Percentiles rank a stretch among this genome's conserved stretches.
Conservation (phyloP, 2,329 filamentous ascomycete species). For the Orbilia quercus region DNA sequence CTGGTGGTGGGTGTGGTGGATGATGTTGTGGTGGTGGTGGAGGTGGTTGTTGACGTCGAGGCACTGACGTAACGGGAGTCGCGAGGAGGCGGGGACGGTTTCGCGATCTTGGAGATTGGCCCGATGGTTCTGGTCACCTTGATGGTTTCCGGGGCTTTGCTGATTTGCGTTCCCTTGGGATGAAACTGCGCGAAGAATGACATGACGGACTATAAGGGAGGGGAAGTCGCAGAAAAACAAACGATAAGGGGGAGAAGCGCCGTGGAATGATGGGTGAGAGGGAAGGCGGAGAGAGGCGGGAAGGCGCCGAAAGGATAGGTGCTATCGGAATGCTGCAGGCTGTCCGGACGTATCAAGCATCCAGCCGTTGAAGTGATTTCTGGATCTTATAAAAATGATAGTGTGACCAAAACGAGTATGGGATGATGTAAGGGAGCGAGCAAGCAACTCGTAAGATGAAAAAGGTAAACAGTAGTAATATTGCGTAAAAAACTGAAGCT, state of each 20-base stretch:
- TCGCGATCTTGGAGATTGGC: slow-evolving; percentile 35
- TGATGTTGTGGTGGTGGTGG: slow-evolving; percentile 9
- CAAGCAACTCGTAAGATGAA: slow-evolving; percentile 15
- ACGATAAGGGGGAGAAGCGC: slow-evolving; percentile 16
- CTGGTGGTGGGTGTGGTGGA: slow-evolving; percentile 9
- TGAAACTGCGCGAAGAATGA: slow-evolving; percentile 56
- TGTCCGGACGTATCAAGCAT: slow-evolving; percentile 11
- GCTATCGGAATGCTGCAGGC: slow-evolving; percentile 45
- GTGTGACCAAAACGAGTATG: slow-evolving; percentile 49
- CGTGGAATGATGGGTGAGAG: slow-evolving; percentile 23
- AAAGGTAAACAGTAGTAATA: slow-evolving; percentile 24
- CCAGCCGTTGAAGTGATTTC: slow-evolving; percentile 2
- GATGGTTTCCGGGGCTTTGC: slow-evolving; percentile 53
- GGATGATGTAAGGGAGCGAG: slow-evolving; percentile 55
- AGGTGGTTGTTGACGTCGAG: background rate
- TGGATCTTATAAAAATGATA: slow-evolving; percentile 22
- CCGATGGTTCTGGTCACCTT: slow-evolving; percentile 49
- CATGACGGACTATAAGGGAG: slow-evolving; percentile 27
- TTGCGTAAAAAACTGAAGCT: slow-evolving; percentile 2
- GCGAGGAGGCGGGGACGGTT: slow-evolving; percentile 54
- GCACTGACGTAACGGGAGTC: slow-evolving; percentile 44
- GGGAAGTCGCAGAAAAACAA: background rate
- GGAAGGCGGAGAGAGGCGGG: slow-evolving; percentile 1
- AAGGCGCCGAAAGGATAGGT: slow-evolving; percentile 35
- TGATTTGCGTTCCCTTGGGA: slow-evolving; percentile 51